Percentiles rank a stretch among this genome's conserved stretches.
Evolutionary conservation across 176 grass and related monocot genomes (phyloP).

Genomic region (Hordeum vulgare): DNA sequence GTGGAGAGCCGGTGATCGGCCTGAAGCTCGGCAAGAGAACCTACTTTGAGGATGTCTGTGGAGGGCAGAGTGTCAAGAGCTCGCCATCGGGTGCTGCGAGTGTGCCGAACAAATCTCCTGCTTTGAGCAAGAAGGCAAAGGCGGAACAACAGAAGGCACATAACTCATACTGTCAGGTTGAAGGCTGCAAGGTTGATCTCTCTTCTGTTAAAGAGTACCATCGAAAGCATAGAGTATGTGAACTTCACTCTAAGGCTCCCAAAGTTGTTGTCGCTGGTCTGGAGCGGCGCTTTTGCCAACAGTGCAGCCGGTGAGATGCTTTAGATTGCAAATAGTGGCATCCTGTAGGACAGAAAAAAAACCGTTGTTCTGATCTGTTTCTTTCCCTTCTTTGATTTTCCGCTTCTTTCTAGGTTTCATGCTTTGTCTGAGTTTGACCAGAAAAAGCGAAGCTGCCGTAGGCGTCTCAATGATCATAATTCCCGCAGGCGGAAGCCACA

Average conservation of each 20-base stretch:
- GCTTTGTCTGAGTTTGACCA: slow-evolving; percentile 84
- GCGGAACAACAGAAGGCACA: slow-evolving; percentile 19
- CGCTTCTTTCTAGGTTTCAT: slow-evolving; percentile 62
- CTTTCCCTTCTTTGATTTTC: background rate
- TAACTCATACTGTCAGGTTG: slow-evolving; percentile 62
- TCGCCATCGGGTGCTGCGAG: slow-evolving; percentile 4
- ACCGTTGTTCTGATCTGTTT: background rate
- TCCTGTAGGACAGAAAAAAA: background rate
- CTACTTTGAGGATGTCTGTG: slow-evolving; percentile 55
- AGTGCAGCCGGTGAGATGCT: slow-evolving; percentile 79
- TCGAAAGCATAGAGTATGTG: slow-evolving; percentile 82
- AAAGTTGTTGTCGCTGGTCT: slow-evolving; percentile 70
- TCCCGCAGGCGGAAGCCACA: slow-evolving; percentile 79
- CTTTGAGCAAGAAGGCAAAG: slow-evolving; percentile 42
- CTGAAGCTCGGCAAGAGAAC: slow-evolving; percentile 67
- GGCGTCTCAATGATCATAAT: slow-evolving; percentile 92
- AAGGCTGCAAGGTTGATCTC: slow-evolving; percentile 79
- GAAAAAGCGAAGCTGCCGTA: slow-evolving; percentile 87
- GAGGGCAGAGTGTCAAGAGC: slow-evolving; percentile 30
- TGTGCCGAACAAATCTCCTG: background rate
- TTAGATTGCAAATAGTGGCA: background rate
- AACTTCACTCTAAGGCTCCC: slow-evolving; percentile 60
- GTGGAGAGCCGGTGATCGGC: slow-evolving; percentile 37
- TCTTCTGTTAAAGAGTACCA: slow-evolving; percentile 88
- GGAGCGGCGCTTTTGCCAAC: slow-evolving; percentile 95